Base-by-base conservation (phyloP, 352 stramenopile species). In the Phytophthora hibernalis region DNA sequence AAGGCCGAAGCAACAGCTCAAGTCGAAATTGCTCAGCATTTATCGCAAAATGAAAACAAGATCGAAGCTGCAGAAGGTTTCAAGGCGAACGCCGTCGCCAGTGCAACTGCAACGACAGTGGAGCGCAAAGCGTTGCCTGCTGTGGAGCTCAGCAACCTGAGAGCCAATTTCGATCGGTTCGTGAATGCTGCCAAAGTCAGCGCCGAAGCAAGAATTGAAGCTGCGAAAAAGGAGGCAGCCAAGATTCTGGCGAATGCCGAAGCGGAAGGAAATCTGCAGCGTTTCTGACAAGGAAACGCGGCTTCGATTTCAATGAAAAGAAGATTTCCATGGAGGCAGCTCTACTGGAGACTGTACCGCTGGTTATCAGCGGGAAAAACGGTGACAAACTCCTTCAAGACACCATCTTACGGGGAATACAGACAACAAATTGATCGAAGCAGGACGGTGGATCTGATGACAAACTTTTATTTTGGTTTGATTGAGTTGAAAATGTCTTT, bases 301-400 rank as follows among this genome's bases (percentile, higher is more conserved):
- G 72, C 20, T 95, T 83, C 37, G 86, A 96, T 42, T 90, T 91
- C 70, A 77, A 91, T 50, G 67, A 73, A 49, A 93, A 93, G 75
- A 88, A 87, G 53, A 80, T 94, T 38, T 21, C 49, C 24, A 67
- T 96, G 20, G 79, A 95, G 60, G 72, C 77, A 12, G 58, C 72
- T 13, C 68, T 96, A 21, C 80, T 89, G 0, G 50, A 80, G 54
- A 68, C 70, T 12, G 74, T 91, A 12, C 85, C 86, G 11, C 70
- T 95, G 57, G 83, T 96, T 9, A 90, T 96, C 49, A 92, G 83
- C 61, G 88, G 88, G 62, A 92, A 94, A 59, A 90, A 91, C 57
- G 88, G 88, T 44, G 86, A 93, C 65, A 81, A 87, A 11, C 74
- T 96, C 47, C 93, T 96, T 48, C 82, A 70, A 60, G 61, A 54